phyloP scores from a whole-genome alignment of 768 basidiomycete genomes.

The Holtermannia corniformis region DNA sequence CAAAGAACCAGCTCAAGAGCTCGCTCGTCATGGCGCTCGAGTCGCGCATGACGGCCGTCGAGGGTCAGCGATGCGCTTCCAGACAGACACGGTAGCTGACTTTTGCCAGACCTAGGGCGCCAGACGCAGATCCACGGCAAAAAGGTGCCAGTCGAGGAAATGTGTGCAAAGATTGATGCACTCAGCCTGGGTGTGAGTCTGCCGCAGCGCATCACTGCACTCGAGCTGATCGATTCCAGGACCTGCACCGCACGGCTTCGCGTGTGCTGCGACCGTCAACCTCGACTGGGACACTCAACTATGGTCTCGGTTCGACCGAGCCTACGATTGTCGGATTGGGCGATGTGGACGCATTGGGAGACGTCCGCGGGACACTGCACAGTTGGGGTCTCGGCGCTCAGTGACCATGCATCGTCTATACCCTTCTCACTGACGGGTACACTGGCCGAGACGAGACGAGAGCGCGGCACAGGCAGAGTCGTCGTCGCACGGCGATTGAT shows the following conservation, averaged over 20 bases:
- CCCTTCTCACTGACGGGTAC: background rate
- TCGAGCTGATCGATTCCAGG: conserved; percentile 34
- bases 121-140: conserved; percentile 82
- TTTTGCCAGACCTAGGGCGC: conserved; percentile 57
- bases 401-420: background rate
- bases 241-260: conserved; percentile 64
- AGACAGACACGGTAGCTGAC: conserved; percentile 45
- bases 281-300: conserved; percentile 20
- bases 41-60: conserved; percentile 49
- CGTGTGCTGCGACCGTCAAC: conserved; percentile 51
- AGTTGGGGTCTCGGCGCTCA: conserved; percentile 32
- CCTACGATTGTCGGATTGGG: conserved; percentile 80
- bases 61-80: conserved; percentile 45
- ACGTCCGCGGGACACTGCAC: conserved; percentile 38
- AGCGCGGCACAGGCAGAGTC: background rate
- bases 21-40: conserved; percentile 91
- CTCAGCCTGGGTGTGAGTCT: conserved; percentile 49
- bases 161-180: conserved; percentile 74
- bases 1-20: conserved; percentile 91
- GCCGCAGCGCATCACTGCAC: too few species aligned
- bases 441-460: background rate
- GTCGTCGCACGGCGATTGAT: too few species aligned
- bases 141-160: conserved; percentile 78
- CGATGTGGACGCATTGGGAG: conserved; percentile 54
- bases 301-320: conserved; percentile 45